A percentile compares a stretch with the other conserved stretches of the same genome.
Conservation (phyloP, 768 basidiomycete species). For the Sporobolomyces phaffii region DNA sequence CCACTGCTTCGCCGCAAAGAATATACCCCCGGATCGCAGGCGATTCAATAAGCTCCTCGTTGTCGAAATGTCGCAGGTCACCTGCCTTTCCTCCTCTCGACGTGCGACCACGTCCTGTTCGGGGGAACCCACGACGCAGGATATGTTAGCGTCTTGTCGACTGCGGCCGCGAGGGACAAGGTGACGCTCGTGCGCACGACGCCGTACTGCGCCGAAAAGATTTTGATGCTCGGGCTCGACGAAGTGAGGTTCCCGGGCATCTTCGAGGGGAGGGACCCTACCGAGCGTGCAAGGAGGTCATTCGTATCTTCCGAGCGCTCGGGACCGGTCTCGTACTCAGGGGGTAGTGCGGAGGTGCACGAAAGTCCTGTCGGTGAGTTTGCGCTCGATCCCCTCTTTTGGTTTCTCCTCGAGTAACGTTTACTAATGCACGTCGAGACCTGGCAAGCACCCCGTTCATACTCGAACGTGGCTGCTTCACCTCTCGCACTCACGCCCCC, state of each 20-base stretch:
- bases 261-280: background rate
- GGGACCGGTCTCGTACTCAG: too few species aligned
- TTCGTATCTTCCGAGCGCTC: background rate
- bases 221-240: slow-evolving; percentile 2
- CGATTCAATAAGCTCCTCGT: too few species aligned
- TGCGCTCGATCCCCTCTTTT: too few species aligned
- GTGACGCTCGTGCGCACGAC: slow-evolving; percentile 2
- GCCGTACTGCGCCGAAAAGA: background rate
- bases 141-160: background rate
- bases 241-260: background rate
- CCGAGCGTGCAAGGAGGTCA: background rate
- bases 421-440: too few species aligned
- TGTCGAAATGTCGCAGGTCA: slow-evolving; percentile 1
- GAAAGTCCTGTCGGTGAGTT: too few species aligned
- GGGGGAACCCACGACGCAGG: slow-evolving; percentile 16
- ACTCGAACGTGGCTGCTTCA: background rate
- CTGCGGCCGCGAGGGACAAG: background rate
- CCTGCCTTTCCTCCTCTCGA: background rate
- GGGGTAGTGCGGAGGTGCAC: too few species aligned
- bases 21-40: too few species aligned
- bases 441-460: background rate
- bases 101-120: slow-evolving; percentile 2
- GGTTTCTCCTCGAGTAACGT: too few species aligned
- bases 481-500: too few species aligned
- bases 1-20: too few species aligned